Evolutionary conservation across 148 eudicot species (phyloP), one percentile per base, ranked within the genome.

Genomic region (Camellia lanceoleosa): DNA sequence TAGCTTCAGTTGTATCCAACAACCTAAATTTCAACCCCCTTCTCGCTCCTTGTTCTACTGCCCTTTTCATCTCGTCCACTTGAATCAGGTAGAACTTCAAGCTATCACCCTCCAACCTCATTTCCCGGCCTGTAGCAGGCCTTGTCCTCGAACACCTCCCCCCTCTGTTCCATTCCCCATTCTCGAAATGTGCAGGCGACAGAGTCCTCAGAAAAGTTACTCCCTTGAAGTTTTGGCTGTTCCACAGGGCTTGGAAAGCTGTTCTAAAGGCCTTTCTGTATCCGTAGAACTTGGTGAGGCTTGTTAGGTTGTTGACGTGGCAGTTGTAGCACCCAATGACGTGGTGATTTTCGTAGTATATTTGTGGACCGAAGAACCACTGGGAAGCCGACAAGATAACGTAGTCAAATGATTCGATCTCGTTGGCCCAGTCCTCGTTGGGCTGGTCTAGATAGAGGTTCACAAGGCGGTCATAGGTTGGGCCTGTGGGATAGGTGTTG

Each of bases 241-340:
- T 79, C 41, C 80, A 61, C 12, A 87, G 79, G 23, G 87, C 65
- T 20, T 74, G 56, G 46, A 87, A 81, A 59, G 87, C 79, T 10
- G 89, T 87, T 13, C 74, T 38, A 16, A 87, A 87, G 3, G 86
- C 86, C 38, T 54, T 85, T 43, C 68, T 82, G 9, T 85, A 85
- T 38, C 86, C 87, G 14, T 44, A 85, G 7, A 77, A n/a, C 46
- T 80, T 80, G 13, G 89, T 56, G 63, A 80, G 81, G 69, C 80
- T 87, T 0, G 51, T 83, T 5, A 88, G 51, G 56, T 87, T 87
- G n/a, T 63, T 62, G 0, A 62, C 65, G 30, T 84, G 81, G 71
- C 93, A 90, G 44, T 65, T 83, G 67, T 88, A 87, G 80, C 90
- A 88, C 3, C 88, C 90, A 44, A 88, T 76, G 43, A 84, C 54